A percentile compares a stretch with the other conserved stretches of the same genome.
phyloP scores from a whole-genome alignment of 345 rosid genomes.

The Dipteronia sinensis region DNA sequence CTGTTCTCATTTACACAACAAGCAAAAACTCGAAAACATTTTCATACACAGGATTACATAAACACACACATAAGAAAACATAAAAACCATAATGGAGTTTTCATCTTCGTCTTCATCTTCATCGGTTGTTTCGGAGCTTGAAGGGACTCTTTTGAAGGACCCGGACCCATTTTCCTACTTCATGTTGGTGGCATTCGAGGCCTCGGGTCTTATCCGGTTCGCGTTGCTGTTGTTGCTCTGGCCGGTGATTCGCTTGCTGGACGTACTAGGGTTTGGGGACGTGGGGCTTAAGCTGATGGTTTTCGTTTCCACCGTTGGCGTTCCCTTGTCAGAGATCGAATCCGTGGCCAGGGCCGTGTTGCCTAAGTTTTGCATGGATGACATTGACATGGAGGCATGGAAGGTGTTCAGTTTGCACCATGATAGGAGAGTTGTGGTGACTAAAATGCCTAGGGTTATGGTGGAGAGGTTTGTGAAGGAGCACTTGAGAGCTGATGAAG shows the following conservation, averaged over 20 bases:
- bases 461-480: slow-evolving; percentile 78
- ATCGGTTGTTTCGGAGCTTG: slow-evolving; percentile 73
- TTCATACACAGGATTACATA: neutral
- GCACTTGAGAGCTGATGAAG: slow-evolving; percentile 76
- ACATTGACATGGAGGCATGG: slow-evolving; percentile 75
- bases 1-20: slow-evolving; percentile 19
- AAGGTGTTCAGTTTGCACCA: slow-evolving; percentile 47
- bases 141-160: slow-evolving; percentile 71
- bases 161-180: slow-evolving; percentile 71
- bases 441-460: slow-evolving; percentile 73
- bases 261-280: slow-evolving; percentile 45
- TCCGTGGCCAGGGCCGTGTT: slow-evolving; percentile 86
- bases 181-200: slow-evolving; percentile 90
- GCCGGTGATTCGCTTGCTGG: slow-evolving; percentile 69
- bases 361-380: slow-evolving; percentile 86
- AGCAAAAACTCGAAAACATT: slow-evolving; percentile 4
- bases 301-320: slow-evolving; percentile 65
- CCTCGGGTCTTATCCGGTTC: slow-evolving; percentile 81
- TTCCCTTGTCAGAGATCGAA: slow-evolving; percentile 62
- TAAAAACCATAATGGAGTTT: slow-evolving; percentile 32
- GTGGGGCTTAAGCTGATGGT: slow-evolving; percentile 62
- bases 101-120: slow-evolving; percentile 24
- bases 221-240: slow-evolving; percentile 51
- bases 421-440: slow-evolving; percentile 70
- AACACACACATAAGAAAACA: neutral